These are phyloP conservation scores for Hirsutella rhossiliensis DNA, from an alignment of 2,329 filamentous ascomycete genomes.

Conservation along the genomic window DNA sequence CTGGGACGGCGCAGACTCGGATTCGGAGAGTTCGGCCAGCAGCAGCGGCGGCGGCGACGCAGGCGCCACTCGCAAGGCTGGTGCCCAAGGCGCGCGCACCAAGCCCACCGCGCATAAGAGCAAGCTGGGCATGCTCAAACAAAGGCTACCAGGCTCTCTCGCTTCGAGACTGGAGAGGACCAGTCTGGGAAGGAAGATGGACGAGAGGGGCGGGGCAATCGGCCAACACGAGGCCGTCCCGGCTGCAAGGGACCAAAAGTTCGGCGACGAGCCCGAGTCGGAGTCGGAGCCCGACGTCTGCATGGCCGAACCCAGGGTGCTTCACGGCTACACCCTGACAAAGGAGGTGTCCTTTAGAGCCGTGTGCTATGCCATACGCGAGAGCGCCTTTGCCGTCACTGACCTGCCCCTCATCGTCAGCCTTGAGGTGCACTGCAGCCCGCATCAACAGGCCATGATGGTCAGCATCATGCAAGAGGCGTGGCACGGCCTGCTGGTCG, in stretches of 20 bases:
- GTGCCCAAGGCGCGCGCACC: slow-evolving; percentile 5
- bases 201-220: slow-evolving; percentile 14
- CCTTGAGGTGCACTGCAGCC: slow-evolving; percentile 76
- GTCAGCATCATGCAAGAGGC: slow-evolving; percentile 80
- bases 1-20: slow-evolving; percentile 78
- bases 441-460: slow-evolving; percentile 79
- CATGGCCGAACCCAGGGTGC: slow-evolving; percentile 57
- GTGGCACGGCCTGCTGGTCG: slow-evolving; percentile 64
- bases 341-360: slow-evolving; percentile 77
- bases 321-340: slow-evolving; percentile 85
- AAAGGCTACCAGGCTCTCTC: slow-evolving; percentile 34
- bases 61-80: slow-evolving; percentile 8
- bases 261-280: not conserved
- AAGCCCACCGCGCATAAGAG: slow-evolving; percentile 41
- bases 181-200: slow-evolving; percentile 30
- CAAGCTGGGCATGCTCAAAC: slow-evolving; percentile 52
- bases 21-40: slow-evolving; percentile 48
- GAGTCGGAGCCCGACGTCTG: slow-evolving; percentile 13
- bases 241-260: not conserved
- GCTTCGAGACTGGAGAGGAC: slow-evolving; percentile 35
- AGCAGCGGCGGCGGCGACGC: slow-evolving; percentile 37
- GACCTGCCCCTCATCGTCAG: slow-evolving; percentile 87
- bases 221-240: not conserved
- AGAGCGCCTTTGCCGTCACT: slow-evolving; percentile 63
- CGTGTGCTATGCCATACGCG: slow-evolving; percentile 69